phyloP scores from a whole-genome alignment of 495 filamentous ascomycete genomes.

The Ramalina intermedia region DNA sequence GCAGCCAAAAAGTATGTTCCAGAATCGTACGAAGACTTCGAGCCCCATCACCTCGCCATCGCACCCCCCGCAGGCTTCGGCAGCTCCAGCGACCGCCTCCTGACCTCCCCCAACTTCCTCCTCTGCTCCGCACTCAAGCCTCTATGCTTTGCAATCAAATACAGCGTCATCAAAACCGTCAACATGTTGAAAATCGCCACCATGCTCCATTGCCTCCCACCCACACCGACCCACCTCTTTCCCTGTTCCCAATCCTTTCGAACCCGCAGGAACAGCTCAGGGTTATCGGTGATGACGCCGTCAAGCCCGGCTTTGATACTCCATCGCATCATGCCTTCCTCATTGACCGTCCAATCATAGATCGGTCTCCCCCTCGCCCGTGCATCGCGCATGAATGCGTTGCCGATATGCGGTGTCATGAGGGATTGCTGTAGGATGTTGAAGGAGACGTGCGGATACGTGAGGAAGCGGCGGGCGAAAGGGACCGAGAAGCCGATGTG shows the following conservation, averaged over 20 bases:
- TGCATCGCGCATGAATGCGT: conserved; percentile 47
- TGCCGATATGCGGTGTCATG: conserved; percentile 43
- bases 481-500: conserved; percentile 58
- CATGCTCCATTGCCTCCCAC: conserved; percentile 4
- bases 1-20: no score
- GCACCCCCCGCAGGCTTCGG: no score
- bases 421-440: conserved; percentile 57
- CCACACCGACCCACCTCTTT: conserved; percentile 4
- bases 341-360: conserved; percentile 78
- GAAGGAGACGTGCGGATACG: conserved; percentile 47
- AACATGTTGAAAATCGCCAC: conserved; percentile 11
- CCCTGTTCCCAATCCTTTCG: conserved; percentile 22
- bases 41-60: no score
- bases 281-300: conserved; percentile 46
- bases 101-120: background rate
- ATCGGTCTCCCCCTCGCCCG: conserved; percentile 39
- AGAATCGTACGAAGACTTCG: no score
- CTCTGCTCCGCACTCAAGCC: conserved; percentile 13
- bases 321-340: conserved; percentile 60
- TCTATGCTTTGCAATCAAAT: background rate
- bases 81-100: conserved; percentile 4
- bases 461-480: conserved; percentile 57
- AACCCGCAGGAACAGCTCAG: conserved; percentile 30
- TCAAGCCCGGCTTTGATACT: conserved; percentile 37
- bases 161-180: conserved; percentile 11